Conservation (phyloP, 176 grass and related monocot species). For the Elymus sibiricus region DNA sequence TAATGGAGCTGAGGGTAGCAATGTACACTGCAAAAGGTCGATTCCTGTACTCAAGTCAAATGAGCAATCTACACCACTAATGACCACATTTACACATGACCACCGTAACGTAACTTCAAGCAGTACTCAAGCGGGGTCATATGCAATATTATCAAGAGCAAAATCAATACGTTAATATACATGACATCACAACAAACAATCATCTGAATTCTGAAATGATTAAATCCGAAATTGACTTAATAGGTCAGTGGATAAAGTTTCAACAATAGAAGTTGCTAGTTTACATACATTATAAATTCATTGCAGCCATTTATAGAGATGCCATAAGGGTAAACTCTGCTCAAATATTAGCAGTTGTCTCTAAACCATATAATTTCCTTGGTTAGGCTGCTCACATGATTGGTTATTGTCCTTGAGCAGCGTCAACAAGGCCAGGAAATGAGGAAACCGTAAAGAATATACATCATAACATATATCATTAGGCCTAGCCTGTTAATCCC, state of each 20-base stretch:
- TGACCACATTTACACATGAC: neutral
- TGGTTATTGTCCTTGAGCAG: neutral
- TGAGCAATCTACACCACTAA: neutral
- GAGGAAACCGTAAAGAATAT: neutral
- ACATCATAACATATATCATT: neutral
- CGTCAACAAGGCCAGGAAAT: neutral
- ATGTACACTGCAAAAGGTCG: neutral
- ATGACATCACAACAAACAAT: neutral
- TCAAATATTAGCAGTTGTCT: neutral
- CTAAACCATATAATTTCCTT: neutral
- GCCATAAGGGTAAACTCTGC: neutral
- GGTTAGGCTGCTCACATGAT: neutral
- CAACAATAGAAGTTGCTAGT: neutral
- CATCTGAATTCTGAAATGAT: neutral
- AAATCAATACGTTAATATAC: neutral
- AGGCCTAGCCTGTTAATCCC: neutral
- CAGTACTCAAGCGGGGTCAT: neutral
- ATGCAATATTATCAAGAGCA: conserved; percentile 1
- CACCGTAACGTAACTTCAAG: neutral
- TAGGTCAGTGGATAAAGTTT: neutral
- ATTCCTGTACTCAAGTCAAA: neutral
- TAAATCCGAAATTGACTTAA: neutral
- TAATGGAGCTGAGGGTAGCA: neutral
- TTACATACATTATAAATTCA: neutral
- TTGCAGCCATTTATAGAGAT: neutral